These are phyloP conservation scores for Neolentinus lepideus DNA, from an alignment of 1,284 basidiomycete genomes.

Conservation along the genomic window DNA sequence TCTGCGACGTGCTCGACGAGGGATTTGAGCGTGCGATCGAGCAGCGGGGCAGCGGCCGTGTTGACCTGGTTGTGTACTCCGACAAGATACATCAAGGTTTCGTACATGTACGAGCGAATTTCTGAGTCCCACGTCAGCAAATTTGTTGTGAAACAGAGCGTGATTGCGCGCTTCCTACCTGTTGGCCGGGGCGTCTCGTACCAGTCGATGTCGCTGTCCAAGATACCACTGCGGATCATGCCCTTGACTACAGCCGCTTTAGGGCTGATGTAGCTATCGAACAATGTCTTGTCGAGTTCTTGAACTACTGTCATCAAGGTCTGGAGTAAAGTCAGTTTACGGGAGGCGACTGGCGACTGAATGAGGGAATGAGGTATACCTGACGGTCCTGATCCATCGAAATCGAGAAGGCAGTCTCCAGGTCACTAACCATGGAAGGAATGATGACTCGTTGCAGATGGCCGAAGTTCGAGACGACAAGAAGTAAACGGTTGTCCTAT, in stretches of 20 bases:
- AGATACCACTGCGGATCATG: slow-evolving; percentile 75
- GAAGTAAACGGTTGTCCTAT: slow-evolving; percentile 81
- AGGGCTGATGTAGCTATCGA: slow-evolving; percentile 81
- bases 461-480: slow-evolving; percentile 88
- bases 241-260: slow-evolving; percentile 62
- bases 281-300: slow-evolving; percentile 83
- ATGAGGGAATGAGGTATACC: slow-evolving; percentile 24
- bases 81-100: slow-evolving; percentile 83
- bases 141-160: background rate
- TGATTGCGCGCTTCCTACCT: slow-evolving; percentile 39
- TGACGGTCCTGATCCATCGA: slow-evolving; percentile 73
- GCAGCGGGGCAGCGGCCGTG: slow-evolving; percentile 68
- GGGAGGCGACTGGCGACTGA: slow-evolving; percentile 10
- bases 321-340: slow-evolving; percentile 23
- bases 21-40: slow-evolving; percentile 76
- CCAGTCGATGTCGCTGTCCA: slow-evolving; percentile 85
- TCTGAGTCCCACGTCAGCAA: slow-evolving; percentile 38
- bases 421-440: slow-evolving; percentile 75
- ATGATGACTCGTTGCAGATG: slow-evolving; percentile 68
- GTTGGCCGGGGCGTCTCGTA: slow-evolving; percentile 82
- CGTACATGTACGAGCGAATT: slow-evolving; percentile 93
- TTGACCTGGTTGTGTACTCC: slow-evolving; percentile 90
- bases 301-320: slow-evolving; percentile 74
- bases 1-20: slow-evolving; percentile 81
- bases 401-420: slow-evolving; percentile 73